These are phyloP conservation scores for Leccinum incarnatum DNA, from an alignment of 768 basidiomycete genomes.

Conservation along the genomic window DNA sequence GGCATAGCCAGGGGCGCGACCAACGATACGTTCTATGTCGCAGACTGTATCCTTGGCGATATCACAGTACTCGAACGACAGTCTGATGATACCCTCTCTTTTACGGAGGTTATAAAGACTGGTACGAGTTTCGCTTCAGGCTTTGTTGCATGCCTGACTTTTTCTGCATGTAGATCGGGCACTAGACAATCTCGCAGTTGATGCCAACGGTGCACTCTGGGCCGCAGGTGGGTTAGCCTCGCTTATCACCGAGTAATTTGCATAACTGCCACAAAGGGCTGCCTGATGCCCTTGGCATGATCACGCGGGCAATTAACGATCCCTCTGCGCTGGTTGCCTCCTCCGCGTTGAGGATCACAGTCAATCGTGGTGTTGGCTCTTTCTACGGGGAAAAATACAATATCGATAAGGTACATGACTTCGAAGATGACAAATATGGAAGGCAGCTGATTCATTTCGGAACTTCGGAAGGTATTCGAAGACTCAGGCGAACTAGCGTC, in stretches of 20 bases:
- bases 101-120: constrained; percentile 51
- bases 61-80: constrained; percentile 57
- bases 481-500: constrained; percentile 59
- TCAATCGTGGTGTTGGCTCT: constrained; percentile 48
- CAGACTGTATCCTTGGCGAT: constrained; percentile 41
- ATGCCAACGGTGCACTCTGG: constrained; percentile 60
- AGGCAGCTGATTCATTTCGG: constrained; percentile 5
- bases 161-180: constrained; percentile 37
- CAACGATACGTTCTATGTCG: constrained; percentile 67
- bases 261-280: constrained; percentile 34
- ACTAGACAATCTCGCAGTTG: constrained; percentile 63
- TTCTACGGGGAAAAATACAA: constrained; percentile 61
- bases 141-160: constrained; percentile 4
- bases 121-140: constrained; percentile 36
- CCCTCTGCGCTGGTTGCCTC: constrained; percentile 44
- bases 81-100: constrained; percentile 53
- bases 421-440: background rate
- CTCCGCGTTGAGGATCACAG: constrained; percentile 49
- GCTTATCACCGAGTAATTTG: background rate
- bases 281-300: constrained; percentile 37
- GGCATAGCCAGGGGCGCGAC: constrained; percentile 51
- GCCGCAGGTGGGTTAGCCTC: constrained; percentile 45
- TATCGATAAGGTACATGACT: constrained; percentile 49
- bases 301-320: constrained; percentile 41
- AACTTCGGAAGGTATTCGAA: constrained; percentile 53